phyloP scores from a whole-genome alignment of 768 basidiomycete genomes.

The Glaciozyma martinii region DNA sequence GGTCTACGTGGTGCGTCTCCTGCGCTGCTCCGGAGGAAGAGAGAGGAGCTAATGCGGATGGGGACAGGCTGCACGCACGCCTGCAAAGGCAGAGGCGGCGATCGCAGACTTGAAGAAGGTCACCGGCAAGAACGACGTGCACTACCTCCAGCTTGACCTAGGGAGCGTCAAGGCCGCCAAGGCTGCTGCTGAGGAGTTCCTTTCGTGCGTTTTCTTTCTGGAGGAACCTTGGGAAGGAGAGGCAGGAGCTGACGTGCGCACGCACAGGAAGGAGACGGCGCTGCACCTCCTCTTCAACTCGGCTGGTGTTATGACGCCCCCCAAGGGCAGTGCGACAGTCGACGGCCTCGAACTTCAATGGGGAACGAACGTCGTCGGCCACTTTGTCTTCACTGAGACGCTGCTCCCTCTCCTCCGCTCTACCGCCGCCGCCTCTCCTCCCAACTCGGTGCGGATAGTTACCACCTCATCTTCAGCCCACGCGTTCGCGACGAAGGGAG shows the following conservation, averaged over 20 bases:
- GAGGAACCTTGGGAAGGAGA: too few relatives aligned
- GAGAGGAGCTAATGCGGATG: neutral
- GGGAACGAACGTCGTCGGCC: slow-evolving; percentile 23
- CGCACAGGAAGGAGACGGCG: neutral
- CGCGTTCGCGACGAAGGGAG: slow-evolving; percentile 7
- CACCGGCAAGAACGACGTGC: neutral
- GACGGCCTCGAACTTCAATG: too few relatives aligned
- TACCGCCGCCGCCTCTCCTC: slow-evolving; percentile 2
- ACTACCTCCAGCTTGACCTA: slow-evolving; percentile 1
- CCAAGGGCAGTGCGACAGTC: too few relatives aligned
- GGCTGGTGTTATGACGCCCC: slow-evolving; percentile 5
- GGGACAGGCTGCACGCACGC: neutral
- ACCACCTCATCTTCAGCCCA: slow-evolving; percentile 12
- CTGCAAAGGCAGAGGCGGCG: neutral
- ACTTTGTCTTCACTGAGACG: slow-evolving; percentile 21
- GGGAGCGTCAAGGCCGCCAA: neutral
- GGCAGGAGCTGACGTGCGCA: neutral
- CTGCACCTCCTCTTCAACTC: slow-evolving; percentile 20
- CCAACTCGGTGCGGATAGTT: slow-evolving; percentile 21
- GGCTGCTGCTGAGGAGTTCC: neutral
- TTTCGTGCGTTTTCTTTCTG: neutral
- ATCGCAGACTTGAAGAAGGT: neutral
- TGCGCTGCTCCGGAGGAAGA: neutral
- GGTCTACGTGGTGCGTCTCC: slow-evolving; percentile 1
- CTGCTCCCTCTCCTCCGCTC: slow-evolving; percentile 21